phyloP scores from a whole-genome alignment of 192 early-diverging fungal genomes.

The Linnemannia exigua region DNA sequence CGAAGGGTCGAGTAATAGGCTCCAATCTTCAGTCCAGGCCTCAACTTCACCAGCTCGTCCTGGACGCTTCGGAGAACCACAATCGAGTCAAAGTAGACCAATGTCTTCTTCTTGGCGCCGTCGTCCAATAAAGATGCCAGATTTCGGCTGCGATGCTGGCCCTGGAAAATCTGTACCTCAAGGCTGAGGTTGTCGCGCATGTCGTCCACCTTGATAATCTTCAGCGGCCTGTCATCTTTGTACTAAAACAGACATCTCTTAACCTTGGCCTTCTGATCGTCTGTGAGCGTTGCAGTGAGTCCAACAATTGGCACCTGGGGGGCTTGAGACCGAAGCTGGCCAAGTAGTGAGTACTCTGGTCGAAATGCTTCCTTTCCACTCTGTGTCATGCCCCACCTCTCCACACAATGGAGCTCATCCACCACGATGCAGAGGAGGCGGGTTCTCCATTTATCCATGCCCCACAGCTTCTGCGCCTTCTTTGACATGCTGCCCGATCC shows the following conservation, averaged over 20 bases:
- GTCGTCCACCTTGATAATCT: too few relatives aligned
- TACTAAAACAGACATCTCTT: too few relatives aligned
- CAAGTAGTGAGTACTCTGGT: not conserved
- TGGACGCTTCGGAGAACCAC: too few relatives aligned
- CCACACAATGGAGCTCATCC: slow-evolving; percentile 24
- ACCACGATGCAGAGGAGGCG: slow-evolving; percentile 7
- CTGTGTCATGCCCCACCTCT: slow-evolving; percentile 9
- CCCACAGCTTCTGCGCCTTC: slow-evolving; percentile 9
- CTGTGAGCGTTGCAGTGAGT: too few relatives aligned
- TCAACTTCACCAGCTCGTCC: too few relatives aligned
- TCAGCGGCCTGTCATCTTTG: too few relatives aligned
- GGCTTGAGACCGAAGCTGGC: slow-evolving; percentile 2
- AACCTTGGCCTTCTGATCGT: too few relatives aligned
- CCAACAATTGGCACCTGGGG: not conserved
- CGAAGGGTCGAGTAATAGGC: slow-evolving; percentile 1
- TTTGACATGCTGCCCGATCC: too few relatives aligned
- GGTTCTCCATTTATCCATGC: not conserved
- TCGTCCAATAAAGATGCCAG: too few relatives aligned
- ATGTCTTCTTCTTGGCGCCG: too few relatives aligned
- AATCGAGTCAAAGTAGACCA: too few relatives aligned
- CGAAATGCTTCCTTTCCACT: not conserved
- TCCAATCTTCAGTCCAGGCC: not conserved
- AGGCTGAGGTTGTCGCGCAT: too few relatives aligned
- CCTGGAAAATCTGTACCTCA: not conserved
- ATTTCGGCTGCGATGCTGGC: not conserved